Base-by-base conservation (phyloP, 257 asterid genomes). In the Perilla frutescens region DNA sequence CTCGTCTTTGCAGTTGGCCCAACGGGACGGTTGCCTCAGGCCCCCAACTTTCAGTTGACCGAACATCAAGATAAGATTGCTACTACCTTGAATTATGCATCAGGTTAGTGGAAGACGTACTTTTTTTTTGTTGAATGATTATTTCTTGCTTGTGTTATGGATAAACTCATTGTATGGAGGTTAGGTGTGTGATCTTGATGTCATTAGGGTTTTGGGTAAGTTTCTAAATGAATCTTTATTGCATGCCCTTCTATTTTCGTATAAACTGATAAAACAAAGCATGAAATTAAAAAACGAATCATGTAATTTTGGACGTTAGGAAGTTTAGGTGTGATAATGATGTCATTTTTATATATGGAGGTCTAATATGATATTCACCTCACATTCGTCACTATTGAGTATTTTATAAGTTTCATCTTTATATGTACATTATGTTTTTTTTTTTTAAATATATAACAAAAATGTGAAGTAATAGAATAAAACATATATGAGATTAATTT, bases 1-100 rank as follows among this genome's bases (percentile, higher is more conserved):
- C 79, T 95, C 55, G 50, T 95, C 32, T 95, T 90, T 79, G 78
- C 96, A 36, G 79, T 89, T 2, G 98, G 99, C 3, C 92, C 73
- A 8, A 0, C 15, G 0, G 82, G 86, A 6, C 79, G 65, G 5
- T 39, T 86, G 31, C 96, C 97, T 26, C 53, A 78, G 0, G 11
- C 60, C 5, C 14, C 86, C 6, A 36, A 13, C 37, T 80, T 43
- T 71, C 86, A 76, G 2, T 61, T 95, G 40, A 5, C 81, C 3
- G 72, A 92, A 59, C 99, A 95, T 53, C 54, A 54, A 1, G 83
- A 81, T 2, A 77, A 45, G 64, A 66, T 77, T 72, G 40, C 88
- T 12, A 89, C 96, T 34, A 4, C 34, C 48, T 59, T 95, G 74
- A 75, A 95, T 68, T 90, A 85, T 32, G 81, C 76, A 44, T 85